Percentiles rank a stretch among this genome's conserved stretches.
Conservation (phyloP, 2,329 filamentous ascomycete species). For the Colletotrichum plurivorum region DNA sequence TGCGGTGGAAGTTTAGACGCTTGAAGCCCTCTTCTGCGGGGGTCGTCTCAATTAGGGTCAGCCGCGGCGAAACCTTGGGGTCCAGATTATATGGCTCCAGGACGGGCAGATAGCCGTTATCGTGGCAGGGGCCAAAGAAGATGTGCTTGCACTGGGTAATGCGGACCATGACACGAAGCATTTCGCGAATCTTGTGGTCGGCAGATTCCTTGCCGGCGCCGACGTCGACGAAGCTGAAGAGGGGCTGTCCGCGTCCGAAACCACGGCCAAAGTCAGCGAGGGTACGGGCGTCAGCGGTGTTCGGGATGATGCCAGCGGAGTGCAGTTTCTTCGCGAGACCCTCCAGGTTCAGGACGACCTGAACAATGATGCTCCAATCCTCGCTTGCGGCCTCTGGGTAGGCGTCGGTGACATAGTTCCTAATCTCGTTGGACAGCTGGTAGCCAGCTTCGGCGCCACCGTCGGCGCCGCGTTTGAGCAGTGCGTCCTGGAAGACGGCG, state of each 20-base stretch:
- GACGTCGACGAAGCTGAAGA: constrained; percentile 53
- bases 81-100: constrained; percentile 50
- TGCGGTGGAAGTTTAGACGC: constrained; percentile 46
- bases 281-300: constrained; percentile 38
- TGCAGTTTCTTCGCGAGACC: constrained; percentile 49
- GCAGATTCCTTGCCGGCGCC: constrained; percentile 52
- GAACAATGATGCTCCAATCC: constrained; percentile 50
- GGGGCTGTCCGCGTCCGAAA: constrained; percentile 50
- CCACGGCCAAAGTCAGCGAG: constrained; percentile 50
- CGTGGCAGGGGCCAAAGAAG: constrained; percentile 51
- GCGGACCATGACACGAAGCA: constrained; percentile 51
- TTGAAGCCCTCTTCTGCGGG: constrained; percentile 49
- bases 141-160: constrained; percentile 50
- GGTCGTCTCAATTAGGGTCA: constrained; percentile 51
- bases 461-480: constrained; percentile 49
- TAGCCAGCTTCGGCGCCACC: constrained; percentile 52
- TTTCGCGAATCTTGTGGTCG: constrained; percentile 52
- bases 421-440: constrained; percentile 45
- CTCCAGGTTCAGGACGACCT: constrained; percentile 51
- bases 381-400: constrained; percentile 47
- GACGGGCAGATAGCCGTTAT: constrained; percentile 52
- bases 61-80: constrained; percentile 43
- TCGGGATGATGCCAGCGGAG: constrained; percentile 45
- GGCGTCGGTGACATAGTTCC: constrained; percentile 42
- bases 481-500: constrained; percentile 50